Evolutionary conservation across 176 grass and related monocot genomes (phyloP), one percentile per base, ranked within the genome.

Genomic region (Pharus latifolius): DNA sequence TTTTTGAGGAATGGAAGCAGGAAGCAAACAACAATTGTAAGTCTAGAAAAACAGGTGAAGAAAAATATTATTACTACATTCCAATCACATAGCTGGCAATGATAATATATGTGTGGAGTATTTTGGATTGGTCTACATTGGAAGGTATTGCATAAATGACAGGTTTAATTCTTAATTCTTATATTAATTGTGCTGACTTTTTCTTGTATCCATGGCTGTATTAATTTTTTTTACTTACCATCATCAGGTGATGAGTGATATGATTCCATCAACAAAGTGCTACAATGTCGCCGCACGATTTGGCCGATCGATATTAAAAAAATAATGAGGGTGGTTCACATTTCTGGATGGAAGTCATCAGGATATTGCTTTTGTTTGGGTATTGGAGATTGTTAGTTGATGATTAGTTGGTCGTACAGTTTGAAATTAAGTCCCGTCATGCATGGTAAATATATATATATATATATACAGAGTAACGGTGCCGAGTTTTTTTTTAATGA

Each of bases 211-310:
- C 13, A 45, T 4, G 29, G 30, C 1, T 43, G 15, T 64, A 46
- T 24, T 74, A 9, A 60, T 15, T 10, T 31, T 59, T 24, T 41
- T 31, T 32, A 6, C 62, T 33, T 75, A n/a, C 24, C 71, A n/a
- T n/a, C n/a, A n/a, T n/a, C n/a, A 74, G 53, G 77, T 60, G 62
- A 20, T 24, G 50, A 58, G 65, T 13, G 40, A 57, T 81, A 73
- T 13, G 40, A 57, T 81, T 81, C 78, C 69, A 48, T 56, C 37
- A 32, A 44, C 35, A 30, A 12, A 38, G 77, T 35, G 10, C 60
- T 42, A 6, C 61, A 4, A 27, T 42, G 37, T 28, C 61, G 20
- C 50, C 28, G 28, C 18, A n/a, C 31, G 29, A 68, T 46, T 5
- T 34, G 51, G 29, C 20, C 38, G 1, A 57, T 16, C 6, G 18